phyloP scores from a whole-genome alignment of 495 filamentous ascomycete genomes.

The Melanomma pulvis-pyrius region DNA sequence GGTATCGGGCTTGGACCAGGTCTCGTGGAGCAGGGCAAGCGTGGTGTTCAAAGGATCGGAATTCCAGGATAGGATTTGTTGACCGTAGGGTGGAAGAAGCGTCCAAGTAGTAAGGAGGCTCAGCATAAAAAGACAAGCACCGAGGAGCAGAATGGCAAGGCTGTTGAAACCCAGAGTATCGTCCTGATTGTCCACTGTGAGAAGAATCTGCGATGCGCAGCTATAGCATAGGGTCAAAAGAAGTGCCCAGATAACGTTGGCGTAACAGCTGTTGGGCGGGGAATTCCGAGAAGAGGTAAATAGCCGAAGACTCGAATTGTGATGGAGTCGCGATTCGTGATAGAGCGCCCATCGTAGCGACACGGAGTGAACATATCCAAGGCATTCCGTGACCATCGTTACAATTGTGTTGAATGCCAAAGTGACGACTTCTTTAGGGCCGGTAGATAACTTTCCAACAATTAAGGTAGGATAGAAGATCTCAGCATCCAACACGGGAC shows the following conservation, averaged over 20 bases:
- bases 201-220: constrained; percentile 44
- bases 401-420: constrained; percentile 40
- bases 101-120: constrained; percentile 47
- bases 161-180: constrained; percentile 36
- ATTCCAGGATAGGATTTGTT: constrained; percentile 40
- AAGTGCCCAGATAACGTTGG: constrained; percentile 39
- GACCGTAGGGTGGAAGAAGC: constrained; percentile 37
- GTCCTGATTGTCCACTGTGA: neutral
- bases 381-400: constrained; percentile 46
- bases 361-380: constrained; percentile 48
- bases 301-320: constrained; percentile 52
- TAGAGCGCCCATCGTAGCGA: constrained; percentile 51
- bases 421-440: neutral
- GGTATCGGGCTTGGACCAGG: neutral
- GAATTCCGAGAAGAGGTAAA: constrained; percentile 38
- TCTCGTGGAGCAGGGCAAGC: constrained; percentile 16
- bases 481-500: neutral
- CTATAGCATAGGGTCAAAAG: constrained; percentile 43
- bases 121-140: constrained; percentile 46
- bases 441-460: neutral
- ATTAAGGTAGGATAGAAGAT: neutral
- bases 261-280: constrained; percentile 38
- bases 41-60: constrained; percentile 41
- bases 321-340: constrained; percentile 47
- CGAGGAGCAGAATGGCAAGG: constrained; percentile 46